phyloP scores from a whole-genome alignment of 441 rosid genomes.

The Gossypium schwendimanii region DNA sequence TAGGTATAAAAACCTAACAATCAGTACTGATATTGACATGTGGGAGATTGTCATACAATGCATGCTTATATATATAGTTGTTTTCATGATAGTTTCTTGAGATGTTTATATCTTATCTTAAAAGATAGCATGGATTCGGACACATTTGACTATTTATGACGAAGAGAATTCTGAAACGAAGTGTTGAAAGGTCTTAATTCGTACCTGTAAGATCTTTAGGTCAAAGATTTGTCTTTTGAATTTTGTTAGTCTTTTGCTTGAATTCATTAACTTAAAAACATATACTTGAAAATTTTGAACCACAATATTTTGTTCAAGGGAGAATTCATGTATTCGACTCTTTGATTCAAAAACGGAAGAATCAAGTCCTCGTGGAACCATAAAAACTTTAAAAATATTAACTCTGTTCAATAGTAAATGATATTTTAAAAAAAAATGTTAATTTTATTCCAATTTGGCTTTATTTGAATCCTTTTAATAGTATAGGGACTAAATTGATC shows the following conservation, averaged over 20 bases:
- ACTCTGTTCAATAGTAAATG: no score
- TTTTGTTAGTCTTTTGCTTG: slow-evolving; percentile 9
- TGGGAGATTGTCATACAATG: slow-evolving; percentile 12
- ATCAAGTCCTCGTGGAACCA: no score
- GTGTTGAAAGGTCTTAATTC: slow-evolving; percentile 13
- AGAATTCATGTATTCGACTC: no score
- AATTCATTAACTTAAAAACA: slow-evolving; percentile 1
- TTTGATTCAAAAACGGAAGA: no score
- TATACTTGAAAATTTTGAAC: no score
- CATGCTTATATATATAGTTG: slow-evolving; percentile 21
- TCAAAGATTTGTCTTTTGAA: slow-evolving; percentile 54
- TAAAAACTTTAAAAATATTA: no score
- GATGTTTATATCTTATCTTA: not conserved
- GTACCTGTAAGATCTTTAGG: slow-evolving; percentile 41
- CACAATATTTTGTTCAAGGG: no score
- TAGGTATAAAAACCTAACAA: slow-evolving; percentile 29
- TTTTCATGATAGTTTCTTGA: slow-evolving; percentile 21
- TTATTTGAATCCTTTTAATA: no score
- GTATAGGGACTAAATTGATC: no score
- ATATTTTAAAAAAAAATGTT: no score
- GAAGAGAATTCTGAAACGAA: not conserved
- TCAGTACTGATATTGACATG: slow-evolving; percentile 26
- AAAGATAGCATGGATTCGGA: not conserved
- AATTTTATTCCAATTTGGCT: no score
- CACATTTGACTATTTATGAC: not conserved